These are phyloP conservation scores for Tothia fuscella DNA, from an alignment of 2,329 filamentous ascomycete genomes.

Conservation along the genomic window DNA sequence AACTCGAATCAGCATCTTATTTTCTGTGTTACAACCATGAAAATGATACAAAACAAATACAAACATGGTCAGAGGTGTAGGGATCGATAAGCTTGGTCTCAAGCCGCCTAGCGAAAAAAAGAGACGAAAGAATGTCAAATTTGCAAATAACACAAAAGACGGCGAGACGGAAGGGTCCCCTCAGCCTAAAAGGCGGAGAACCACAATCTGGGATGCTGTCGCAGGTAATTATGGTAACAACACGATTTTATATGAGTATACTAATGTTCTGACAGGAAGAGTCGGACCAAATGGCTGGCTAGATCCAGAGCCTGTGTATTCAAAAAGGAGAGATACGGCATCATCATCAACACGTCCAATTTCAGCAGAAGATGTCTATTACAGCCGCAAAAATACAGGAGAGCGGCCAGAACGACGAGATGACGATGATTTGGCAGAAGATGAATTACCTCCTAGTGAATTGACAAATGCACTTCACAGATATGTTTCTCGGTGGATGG, in stretches of 20 bases:
- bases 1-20: no score
- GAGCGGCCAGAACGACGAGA: constrained; percentile 56
- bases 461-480: constrained; percentile 56
- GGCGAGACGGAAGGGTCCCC: no score
- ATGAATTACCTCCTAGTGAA: constrained; percentile 53
- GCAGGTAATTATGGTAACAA: constrained; percentile 39
- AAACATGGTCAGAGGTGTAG: no score
- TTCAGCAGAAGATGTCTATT: constrained; percentile 60
- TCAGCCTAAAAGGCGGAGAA: constrained; percentile 23
- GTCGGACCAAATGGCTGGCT: constrained; percentile 35
- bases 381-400: constrained; percentile 52
- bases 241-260: background rate
- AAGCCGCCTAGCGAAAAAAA: no score
- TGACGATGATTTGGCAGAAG: constrained; percentile 43
- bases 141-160: no score
- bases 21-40: no score
- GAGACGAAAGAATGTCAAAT: no score
- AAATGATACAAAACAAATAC: no score
- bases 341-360: constrained; percentile 29
- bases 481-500: constrained; percentile 57
- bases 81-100: no score
- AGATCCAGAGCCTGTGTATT: constrained; percentile 20
- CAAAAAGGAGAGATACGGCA: constrained; percentile 18
- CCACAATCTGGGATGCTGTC: constrained; percentile 61
- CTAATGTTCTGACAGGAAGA: constrained; percentile 26